phyloP scores from a whole-genome alignment of 192 early-diverging fungal genomes.

The Coemansia sp. region DNA sequence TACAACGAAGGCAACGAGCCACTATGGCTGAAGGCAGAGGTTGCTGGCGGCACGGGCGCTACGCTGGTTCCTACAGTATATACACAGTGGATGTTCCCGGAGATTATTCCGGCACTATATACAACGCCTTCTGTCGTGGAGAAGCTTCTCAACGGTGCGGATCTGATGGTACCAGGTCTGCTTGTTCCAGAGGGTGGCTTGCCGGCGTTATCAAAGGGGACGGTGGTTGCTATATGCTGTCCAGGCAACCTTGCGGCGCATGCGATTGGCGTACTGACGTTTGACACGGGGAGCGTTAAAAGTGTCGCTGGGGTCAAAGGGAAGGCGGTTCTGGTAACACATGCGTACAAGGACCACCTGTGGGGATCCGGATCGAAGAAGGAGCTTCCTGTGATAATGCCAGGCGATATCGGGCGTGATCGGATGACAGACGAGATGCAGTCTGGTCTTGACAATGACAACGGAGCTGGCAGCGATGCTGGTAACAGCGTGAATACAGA shows the following conservation, averaged over 20 bases:
- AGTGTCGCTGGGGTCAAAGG: conserved; percentile 64
- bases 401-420: not conserved
- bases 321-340: conserved; percentile 75
- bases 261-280: conserved; percentile 67
- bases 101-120: conserved; percentile 63
- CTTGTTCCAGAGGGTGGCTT: conserved; percentile 33
- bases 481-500: not conserved
- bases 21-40: conserved; percentile 64
- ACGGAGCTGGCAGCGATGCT: not conserved
- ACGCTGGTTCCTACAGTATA: conserved; percentile 74
- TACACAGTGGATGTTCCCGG: conserved; percentile 72
- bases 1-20: conserved; percentile 60
- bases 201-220: conserved; percentile 28
- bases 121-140: conserved; percentile 70
- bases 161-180: conserved; percentile 47
- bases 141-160: conserved; percentile 76
- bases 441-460: no score
- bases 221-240: conserved; percentile 36
- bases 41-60: conserved; percentile 26
- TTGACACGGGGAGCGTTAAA: conserved; percentile 56
- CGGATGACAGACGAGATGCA: not conserved
- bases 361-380: conserved; percentile 75
- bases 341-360: conserved; percentile 75
- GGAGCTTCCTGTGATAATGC: conserved; percentile 56
- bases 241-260: conserved; percentile 35